Percentiles rank a stretch among this genome's conserved stretches.
These are phyloP conservation scores for Iberis pinnata DNA, from an alignment of 345 rosid species.

Conservation along the genomic window DNA sequence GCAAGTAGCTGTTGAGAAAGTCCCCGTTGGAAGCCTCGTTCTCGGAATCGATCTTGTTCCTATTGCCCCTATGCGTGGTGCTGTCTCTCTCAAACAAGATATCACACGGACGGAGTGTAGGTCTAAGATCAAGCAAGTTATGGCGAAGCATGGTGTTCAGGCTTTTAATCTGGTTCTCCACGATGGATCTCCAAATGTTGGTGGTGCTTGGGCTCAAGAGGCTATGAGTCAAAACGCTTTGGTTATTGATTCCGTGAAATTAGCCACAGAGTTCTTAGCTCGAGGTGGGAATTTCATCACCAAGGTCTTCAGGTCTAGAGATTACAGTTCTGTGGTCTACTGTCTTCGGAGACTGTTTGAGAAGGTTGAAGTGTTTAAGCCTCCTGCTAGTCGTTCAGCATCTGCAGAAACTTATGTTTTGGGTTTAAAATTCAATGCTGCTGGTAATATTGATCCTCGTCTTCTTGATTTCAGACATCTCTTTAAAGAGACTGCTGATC, in stretches of 20 bases:
- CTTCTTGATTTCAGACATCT: conserved; percentile 75
- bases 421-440: conserved; percentile 82
- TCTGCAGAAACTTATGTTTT: conserved; percentile 89
- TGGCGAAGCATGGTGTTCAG: conserved; percentile 52
- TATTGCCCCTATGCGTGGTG: conserved; percentile 63
- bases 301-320: conserved; percentile 95
- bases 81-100: conserved; percentile 64
- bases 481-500: conserved; percentile 67
- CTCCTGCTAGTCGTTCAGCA: conserved; percentile 82
- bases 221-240: conserved; percentile 85
- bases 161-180: conserved; percentile 78
- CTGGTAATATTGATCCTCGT: conserved; percentile 83
- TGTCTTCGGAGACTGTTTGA: conserved; percentile 87
- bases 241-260: conserved; percentile 66
- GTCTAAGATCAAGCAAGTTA: conserved; percentile 52
- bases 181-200: conserved; percentile 91
- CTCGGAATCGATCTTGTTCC: conserved; percentile 79
- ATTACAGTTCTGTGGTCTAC: conserved; percentile 66
- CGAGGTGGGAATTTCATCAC: conserved; percentile 72
- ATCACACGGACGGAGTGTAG: conserved; percentile 74
- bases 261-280: conserved; percentile 79
- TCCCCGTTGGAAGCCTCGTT: conserved; percentile 82
- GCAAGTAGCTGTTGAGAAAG: conserved; percentile 90
- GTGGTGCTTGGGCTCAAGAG: conserved; percentile 93
- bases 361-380: conserved; percentile 89